Conservation (phyloP, 192 early-diverging fungal genomes). For the Coemansia javaensis region DNA sequence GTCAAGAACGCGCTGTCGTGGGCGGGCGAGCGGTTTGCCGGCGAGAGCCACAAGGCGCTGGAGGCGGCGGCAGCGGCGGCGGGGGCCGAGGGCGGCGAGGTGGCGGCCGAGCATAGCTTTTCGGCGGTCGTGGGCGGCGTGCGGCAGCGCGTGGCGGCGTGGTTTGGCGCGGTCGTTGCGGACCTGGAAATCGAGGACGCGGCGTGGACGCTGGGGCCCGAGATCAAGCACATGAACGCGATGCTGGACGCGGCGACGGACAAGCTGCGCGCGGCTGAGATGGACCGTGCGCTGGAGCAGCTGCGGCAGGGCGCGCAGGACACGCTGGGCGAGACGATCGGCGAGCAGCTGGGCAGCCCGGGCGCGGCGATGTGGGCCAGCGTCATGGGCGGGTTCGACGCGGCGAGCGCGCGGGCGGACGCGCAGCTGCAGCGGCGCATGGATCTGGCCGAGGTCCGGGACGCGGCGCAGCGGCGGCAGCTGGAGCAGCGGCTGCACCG, state of each 20-base stretch:
- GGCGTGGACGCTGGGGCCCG: slow-evolving; percentile 30
- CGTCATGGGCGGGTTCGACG: slow-evolving; percentile 59
- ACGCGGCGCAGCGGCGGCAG: slow-evolving; percentile 51
- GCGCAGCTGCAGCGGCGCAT: slow-evolving; percentile 30
- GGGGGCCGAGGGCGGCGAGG: not conserved
- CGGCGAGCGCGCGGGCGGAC: slow-evolving; percentile 52
- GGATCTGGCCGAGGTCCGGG: slow-evolving; percentile 19
- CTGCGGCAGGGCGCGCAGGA: slow-evolving; percentile 30
- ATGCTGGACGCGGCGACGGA: slow-evolving; percentile 24
- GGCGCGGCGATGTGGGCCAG: slow-evolving; percentile 65
- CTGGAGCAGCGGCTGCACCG: slow-evolving; percentile 56
- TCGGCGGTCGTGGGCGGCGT: slow-evolving; percentile 33
- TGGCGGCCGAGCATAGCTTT: slow-evolving; percentile 54
- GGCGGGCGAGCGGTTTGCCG: slow-evolving; percentile 64
- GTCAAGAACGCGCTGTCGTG: slow-evolving; percentile 80
- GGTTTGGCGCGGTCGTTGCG: slow-evolving; percentile 15
- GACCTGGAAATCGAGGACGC: slow-evolving; percentile 14
- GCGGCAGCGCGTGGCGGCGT: slow-evolving; percentile 11
- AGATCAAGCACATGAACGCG: slow-evolving; percentile 17
- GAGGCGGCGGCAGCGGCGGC: slow-evolving; percentile 35
- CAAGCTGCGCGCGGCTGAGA: slow-evolving; percentile 36
- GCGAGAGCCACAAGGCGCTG: slow-evolving; percentile 35
- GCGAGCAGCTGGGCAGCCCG: slow-evolving; percentile 65
- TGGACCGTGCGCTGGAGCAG: slow-evolving; percentile 22
- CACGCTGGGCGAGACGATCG: slow-evolving; percentile 65